A percentile compares a stretch with the other conserved stretches of the same genome.
These are phyloP conservation scores for Ophiosphaerella korrae DNA, from an alignment of 2,329 filamentous ascomycete genomes.

Conservation along the genomic window DNA sequence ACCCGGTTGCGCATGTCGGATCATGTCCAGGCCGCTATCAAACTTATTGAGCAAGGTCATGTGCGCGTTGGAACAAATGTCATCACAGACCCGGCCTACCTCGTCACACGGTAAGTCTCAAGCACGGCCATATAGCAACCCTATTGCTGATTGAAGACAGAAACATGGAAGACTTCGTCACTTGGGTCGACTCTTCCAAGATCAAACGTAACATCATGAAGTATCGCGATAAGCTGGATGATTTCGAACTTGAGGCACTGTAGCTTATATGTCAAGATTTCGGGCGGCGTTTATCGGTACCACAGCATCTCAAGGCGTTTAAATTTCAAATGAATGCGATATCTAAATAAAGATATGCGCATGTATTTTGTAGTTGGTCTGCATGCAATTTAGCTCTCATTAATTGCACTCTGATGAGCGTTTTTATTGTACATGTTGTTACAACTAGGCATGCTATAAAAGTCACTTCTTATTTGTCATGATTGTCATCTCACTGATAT, in stretches of 20 bases:
- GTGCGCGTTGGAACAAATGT: constrained; percentile 90
- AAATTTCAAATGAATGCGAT: not conserved
- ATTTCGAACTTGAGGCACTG: constrained; percentile 74
- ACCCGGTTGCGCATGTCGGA: constrained; percentile 89
- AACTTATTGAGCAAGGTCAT: constrained; percentile 92
- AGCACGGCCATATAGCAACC: not conserved
- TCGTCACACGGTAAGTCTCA: constrained; percentile 68
- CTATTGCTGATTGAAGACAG: constrained; percentile 45
- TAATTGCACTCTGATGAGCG: no score
- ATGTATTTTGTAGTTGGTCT: no score
- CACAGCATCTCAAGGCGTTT: constrained; percentile 25
- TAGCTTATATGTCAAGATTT: constrained; percentile 9
- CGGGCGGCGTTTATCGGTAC: constrained; percentile 24
- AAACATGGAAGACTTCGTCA: constrained; percentile 93
- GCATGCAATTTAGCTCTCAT: no score
- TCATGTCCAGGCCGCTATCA: constrained; percentile 77
- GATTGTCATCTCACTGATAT: no score
- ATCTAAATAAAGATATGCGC: no score
- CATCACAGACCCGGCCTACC: constrained; percentile 84
- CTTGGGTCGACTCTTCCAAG: constrained; percentile 95
- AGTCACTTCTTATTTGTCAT: no score
- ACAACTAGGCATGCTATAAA: no score
- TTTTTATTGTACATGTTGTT: no score
- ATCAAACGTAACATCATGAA: constrained; percentile 95
- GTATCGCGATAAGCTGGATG: constrained; percentile 92